Evolutionary conservation across 2,329 filamentous ascomycete genomes (phyloP).

Genomic region (Alternaria conjuncta): DNA sequence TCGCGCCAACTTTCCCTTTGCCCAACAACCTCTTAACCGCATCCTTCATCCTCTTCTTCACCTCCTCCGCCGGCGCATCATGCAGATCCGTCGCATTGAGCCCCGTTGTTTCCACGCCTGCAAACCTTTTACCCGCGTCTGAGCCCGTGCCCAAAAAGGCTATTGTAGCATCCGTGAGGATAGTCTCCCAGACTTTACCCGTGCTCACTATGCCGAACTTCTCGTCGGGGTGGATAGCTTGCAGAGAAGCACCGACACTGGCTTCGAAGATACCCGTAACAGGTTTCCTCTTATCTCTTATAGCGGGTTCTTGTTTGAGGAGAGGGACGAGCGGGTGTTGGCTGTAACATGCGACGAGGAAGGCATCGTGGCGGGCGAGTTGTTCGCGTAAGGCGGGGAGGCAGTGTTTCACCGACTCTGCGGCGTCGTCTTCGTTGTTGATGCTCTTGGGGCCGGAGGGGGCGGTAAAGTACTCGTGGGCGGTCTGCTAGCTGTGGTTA

Average conservation of each 20-base stretch:
- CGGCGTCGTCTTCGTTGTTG: slow-evolving; percentile 74
- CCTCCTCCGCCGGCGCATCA: slow-evolving; percentile 66
- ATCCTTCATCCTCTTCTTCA: slow-evolving; percentile 69
- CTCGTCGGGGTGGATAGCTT: slow-evolving; percentile 57
- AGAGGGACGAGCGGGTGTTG: slow-evolving; percentile 76
- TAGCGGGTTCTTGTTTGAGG: slow-evolving; percentile 57
- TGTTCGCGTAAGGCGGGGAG: slow-evolving; percentile 59
- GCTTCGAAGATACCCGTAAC: slow-evolving; percentile 90
- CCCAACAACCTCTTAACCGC: slow-evolving; percentile 72
- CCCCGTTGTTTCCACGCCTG: slow-evolving; percentile 82
- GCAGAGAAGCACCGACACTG: slow-evolving; percentile 70
- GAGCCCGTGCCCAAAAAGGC: slow-evolving; percentile 64
- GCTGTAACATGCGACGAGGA: slow-evolving; percentile 88
- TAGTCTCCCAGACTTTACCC: slow-evolving; percentile 79
- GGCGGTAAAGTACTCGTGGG: slow-evolving; percentile 70
- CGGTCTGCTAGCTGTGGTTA: slow-evolving; percentile 53
- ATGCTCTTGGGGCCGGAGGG: slow-evolving; percentile 75
- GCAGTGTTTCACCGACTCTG: slow-evolving; percentile 67
- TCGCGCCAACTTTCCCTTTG: slow-evolving; percentile 64
- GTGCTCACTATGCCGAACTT: slow-evolving; percentile 90
- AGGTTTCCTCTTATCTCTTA: slow-evolving; percentile 53
- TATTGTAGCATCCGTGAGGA: slow-evolving; percentile 70
- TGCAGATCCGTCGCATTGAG: slow-evolving; percentile 83
- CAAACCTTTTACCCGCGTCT: slow-evolving; percentile 63
- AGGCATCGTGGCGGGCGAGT: slow-evolving; percentile 68